Evolutionary conservation across 495 filamentous ascomycete species (phyloP).

Genomic region (Polyplosphaeria fusca): DNA sequence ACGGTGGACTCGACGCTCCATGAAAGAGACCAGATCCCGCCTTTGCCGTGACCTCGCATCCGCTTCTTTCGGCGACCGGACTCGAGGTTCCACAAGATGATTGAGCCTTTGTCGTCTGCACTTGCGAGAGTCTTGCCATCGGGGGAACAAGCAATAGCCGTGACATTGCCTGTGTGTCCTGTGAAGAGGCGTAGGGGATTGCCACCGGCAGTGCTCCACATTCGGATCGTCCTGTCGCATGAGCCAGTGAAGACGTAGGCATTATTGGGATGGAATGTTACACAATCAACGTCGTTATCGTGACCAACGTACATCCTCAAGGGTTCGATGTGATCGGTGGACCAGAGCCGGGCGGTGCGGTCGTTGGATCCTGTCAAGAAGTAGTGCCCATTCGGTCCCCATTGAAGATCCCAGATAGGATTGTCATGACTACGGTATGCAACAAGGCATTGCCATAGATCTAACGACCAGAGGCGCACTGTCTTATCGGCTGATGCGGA

Average conservation of each 20-base stretch:
- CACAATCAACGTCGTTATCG: constrained; percentile 77
- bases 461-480: constrained; percentile 87
- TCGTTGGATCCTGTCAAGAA: constrained; percentile 85
- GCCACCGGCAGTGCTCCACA: constrained; percentile 91
- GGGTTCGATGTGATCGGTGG: constrained; percentile 85
- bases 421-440: constrained; percentile 89
- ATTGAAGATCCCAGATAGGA: constrained; percentile 81
- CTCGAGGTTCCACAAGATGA: constrained; percentile 88
- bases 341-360: constrained; percentile 85
- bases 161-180: constrained; percentile 82
- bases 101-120: constrained; percentile 78
- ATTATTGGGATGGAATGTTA: constrained; percentile 90
- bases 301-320: constrained; percentile 87
- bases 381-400: constrained; percentile 94
- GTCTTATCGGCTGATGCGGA: constrained; percentile 85
- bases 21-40: constrained; percentile 86
- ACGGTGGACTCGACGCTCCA: constrained; percentile 89
- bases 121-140: constrained; percentile 85
- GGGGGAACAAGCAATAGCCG: constrained; percentile 75
- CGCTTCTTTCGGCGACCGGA: constrained; percentile 80
- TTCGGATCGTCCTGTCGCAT: constrained; percentile 84
- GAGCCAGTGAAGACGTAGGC: constrained; percentile 89
- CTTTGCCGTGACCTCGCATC: constrained; percentile 89
- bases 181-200: constrained; percentile 86
- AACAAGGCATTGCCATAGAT: constrained; percentile 83